Percentiles rank a stretch among this genome's conserved stretches.
Conservation (phyloP, 345 rosid species). For the Brassica juncea region DNA sequence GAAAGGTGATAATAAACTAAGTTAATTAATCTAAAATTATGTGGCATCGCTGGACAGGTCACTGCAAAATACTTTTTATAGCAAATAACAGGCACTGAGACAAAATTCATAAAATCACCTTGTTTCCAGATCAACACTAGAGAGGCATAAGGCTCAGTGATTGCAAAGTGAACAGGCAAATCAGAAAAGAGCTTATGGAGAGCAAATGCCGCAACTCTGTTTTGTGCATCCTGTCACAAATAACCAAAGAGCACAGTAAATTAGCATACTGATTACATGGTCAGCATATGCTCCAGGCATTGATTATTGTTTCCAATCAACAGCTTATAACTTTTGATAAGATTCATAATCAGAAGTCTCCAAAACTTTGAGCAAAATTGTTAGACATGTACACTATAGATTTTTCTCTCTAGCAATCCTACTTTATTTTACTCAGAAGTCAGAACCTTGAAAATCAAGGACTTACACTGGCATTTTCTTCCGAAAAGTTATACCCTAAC, state of each 20-base stretch:
- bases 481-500: not conserved
- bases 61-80: not conserved
- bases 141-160: conserved; percentile 75
- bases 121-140: conserved; percentile 69
- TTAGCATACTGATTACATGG: conserved; percentile 15
- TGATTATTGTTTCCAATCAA: conserved; percentile 3
- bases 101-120: conserved; percentile 52
- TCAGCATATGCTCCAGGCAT: not conserved
- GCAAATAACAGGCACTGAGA: conserved; percentile 7
- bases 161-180: conserved; percentile 68
- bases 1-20: not conserved
- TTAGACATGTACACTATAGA: conserved; percentile 3
- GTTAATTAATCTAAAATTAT: conserved; percentile 8
- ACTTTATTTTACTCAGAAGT: conserved; percentile 14
- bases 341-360: conserved; percentile 19
- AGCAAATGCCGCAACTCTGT: conserved; percentile 78
- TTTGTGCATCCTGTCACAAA: conserved; percentile 81
- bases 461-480: not conserved
- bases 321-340: conserved; percentile 14
- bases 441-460: not conserved
- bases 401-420: conserved; percentile 16
- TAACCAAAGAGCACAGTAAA: conserved; percentile 21
- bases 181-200: conserved; percentile 76
- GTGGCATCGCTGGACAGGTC: not conserved
- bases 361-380: conserved; percentile 8